Base-by-base conservation (phyloP, 305 asterid species). In the Fraxinus sp. region DNA sequence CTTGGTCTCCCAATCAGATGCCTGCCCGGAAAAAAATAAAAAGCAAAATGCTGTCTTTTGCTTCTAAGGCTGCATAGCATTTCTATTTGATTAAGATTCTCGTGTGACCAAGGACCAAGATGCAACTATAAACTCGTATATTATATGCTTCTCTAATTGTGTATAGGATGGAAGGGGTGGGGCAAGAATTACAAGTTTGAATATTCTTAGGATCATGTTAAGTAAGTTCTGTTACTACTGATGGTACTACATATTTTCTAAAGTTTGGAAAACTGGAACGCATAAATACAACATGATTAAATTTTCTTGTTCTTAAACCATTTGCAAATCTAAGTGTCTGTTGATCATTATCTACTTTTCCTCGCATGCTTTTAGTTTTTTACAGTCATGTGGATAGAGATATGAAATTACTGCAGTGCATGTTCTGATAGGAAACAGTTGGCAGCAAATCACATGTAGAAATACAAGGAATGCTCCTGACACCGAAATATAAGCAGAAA, bases 271-370 rank as follows among this genome's bases (percentile, higher is more conserved):
- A 36, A 77, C 59, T 80, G n/a, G 20, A 24, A 30, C 57, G 76
- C 71, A 44, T 35, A 49, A 64, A 39, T 33, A 46, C 22, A 11
- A 14, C 66, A 46, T 5, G 57, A 49, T 16, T 14, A 46, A 11
- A 28, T 74, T 13, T 46, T 33, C 76, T 35, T 30, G 41, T 57
- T 72, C 32, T 66, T 20, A 49, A 20, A 79, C 74, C 6, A 36
- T 36, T 36, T 81, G 24, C 82, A 49, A 13, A 74, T 73, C 26
- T 77, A 55, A 75, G 59, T 16, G 70, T 74, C 49, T 73, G 20
- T 64, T 28, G 72, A 80, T 86, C 22, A 1, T n/a, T 41, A 72
- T 11, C 46, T 36, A 32, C 77, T 52, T n/a, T 32, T 76, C 83
- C 71, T 14, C 79, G 20, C 68, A 64, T 35, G 39, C 73, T 24